These are phyloP conservation scores for Harringtonia aguacate DNA, from an alignment of 2,329 filamentous ascomycete species.

Conservation along the genomic window DNA sequence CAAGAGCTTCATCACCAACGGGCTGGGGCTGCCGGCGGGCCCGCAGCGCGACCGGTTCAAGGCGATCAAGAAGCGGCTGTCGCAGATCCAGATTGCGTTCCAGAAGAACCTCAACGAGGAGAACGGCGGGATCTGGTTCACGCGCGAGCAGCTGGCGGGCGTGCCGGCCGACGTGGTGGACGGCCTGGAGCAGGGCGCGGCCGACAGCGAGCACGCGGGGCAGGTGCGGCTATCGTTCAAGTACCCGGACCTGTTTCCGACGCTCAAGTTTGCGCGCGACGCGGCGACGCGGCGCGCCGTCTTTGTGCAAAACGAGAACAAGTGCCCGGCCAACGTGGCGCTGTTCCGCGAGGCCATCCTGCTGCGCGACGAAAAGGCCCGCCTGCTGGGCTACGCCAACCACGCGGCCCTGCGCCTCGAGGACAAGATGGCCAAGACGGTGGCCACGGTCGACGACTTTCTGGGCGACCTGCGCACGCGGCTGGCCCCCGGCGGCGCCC, in stretches of 20 bases:
- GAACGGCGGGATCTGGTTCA: conserved; percentile 72
- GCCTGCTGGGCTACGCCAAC: conserved; percentile 65
- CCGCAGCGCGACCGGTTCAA: conserved; percentile 69
- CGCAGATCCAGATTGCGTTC: conserved; percentile 62
- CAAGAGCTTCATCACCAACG: conserved; percentile 67
- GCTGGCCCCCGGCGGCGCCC: conserved; percentile 56
- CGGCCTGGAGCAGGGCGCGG: conserved; percentile 57
- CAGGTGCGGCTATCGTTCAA: conserved; percentile 69
- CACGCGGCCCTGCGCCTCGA: conserved; percentile 69
- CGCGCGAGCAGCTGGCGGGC: conserved; percentile 60
- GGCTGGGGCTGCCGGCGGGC: conserved; percentile 59
- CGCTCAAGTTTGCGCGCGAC: conserved; percentile 66
- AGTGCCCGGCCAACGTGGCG: conserved; percentile 61
- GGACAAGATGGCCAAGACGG: conserved; percentile 76
- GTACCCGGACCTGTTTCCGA: conserved; percentile 71
- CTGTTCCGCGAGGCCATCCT: conserved; percentile 66
- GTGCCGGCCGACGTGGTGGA: conserved; percentile 61
- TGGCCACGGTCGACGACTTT: conserved; percentile 62
- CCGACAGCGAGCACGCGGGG: conserved; percentile 52
- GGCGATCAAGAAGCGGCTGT: conserved; percentile 73
- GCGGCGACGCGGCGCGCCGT: conserved; percentile 58
- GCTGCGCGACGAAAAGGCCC: conserved; percentile 67
- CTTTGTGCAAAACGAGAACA: conserved; percentile 70
- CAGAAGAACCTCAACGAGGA: conserved; percentile 78
- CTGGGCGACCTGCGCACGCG: conserved; percentile 57